Evolutionary conservation across 2,329 filamentous ascomycete species (phyloP), one percentile per base, ranked within the genome.

Genomic region (Exophiala oligosperma): DNA sequence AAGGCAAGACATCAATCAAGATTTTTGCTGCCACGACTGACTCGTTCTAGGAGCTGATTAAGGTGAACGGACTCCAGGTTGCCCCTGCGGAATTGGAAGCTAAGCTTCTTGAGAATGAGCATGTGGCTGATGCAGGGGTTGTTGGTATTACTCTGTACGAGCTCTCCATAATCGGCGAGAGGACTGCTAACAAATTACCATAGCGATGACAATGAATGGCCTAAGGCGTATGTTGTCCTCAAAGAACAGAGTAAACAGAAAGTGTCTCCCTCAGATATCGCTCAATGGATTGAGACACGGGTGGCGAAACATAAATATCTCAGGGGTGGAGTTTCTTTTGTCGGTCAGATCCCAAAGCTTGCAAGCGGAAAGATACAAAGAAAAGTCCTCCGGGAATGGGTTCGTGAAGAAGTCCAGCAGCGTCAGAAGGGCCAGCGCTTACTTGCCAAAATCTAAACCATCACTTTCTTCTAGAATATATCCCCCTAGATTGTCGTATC

Each of bases 31-130:
- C 26, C 26, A 28, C 26, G 7, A 7, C 26, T 28, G 26, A 28
- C 26, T 28, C 26, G 4, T 28, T 28, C 4, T 28, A 28, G 26
- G 26, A 85, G 68, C 73, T 85, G 52, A 85, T 79, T 79, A 78
- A 85, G 76, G 75, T 84, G 56, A 84, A 90, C 77, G 86, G 87
- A 74, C 17, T 71, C 66, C 59, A 24, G 74, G 84, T 86, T 2
- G 82, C 83, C 0, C 84, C 83, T 0, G 83, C 83, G 1, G 84
- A 86, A 62, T 72, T 83, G 0, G 80, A 83, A 69, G 77, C 77
- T 0, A 75, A 78, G 0, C 72, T 84, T 0, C 70, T 83, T 1
- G 77, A 81, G 59, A 77, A 81, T 48, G 73, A 80, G 14, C 71
- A 78, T 40, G 67, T 84, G 12, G 79, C 79, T 4, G 81, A 84